These are phyloP conservation scores for Lasiosphaeria hispida DNA, from an alignment of 495 filamentous ascomycete species.

Conservation along the genomic window DNA sequence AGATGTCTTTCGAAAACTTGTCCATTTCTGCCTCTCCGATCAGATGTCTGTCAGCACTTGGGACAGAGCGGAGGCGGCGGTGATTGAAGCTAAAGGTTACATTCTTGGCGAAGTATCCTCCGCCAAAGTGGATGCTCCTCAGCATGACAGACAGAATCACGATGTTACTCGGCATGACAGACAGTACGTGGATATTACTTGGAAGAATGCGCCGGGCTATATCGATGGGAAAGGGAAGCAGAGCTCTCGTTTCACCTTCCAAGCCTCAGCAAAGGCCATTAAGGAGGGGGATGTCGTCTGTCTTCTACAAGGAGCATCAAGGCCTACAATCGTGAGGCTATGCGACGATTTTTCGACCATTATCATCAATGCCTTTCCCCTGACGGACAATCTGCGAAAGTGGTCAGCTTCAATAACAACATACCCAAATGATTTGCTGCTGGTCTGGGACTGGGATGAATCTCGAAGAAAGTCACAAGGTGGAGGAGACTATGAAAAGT, in stretches of 20 bases:
- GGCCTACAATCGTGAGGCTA: conserved; percentile 23
- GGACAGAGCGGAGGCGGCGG: not conserved
- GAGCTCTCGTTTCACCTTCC: conserved; percentile 28
- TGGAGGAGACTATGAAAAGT: conserved; percentile 1
- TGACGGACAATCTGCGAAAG: conserved; percentile 3
- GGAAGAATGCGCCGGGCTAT: conserved; percentile 15
- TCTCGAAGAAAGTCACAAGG: conserved; percentile 4
- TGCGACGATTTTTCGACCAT: conserved; percentile 24
- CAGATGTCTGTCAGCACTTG: not conserved
- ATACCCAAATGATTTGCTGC: conserved; percentile 20
- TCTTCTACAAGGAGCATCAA: conserved; percentile 29
- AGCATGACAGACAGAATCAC: no score
- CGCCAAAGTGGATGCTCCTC: conserved; percentile 13
- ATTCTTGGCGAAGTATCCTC: conserved; percentile 4
- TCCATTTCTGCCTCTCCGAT: not conserved
- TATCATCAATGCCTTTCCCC: conserved; percentile 25
- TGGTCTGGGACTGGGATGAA: conserved; percentile 17
- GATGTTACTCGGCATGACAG: no score
- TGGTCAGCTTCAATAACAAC: conserved; percentile 12
- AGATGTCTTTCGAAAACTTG: not conserved
- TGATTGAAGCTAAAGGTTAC: not conserved
- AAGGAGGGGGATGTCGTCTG: conserved; percentile 28
- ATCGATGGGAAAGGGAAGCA: conserved; percentile 8
- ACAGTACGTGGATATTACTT: conserved; percentile 17
- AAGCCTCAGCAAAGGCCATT: conserved; percentile 21